phyloP scores from a whole-genome alignment of 2,329 filamentous ascomycete species.

The Aphanocladium album region DNA sequence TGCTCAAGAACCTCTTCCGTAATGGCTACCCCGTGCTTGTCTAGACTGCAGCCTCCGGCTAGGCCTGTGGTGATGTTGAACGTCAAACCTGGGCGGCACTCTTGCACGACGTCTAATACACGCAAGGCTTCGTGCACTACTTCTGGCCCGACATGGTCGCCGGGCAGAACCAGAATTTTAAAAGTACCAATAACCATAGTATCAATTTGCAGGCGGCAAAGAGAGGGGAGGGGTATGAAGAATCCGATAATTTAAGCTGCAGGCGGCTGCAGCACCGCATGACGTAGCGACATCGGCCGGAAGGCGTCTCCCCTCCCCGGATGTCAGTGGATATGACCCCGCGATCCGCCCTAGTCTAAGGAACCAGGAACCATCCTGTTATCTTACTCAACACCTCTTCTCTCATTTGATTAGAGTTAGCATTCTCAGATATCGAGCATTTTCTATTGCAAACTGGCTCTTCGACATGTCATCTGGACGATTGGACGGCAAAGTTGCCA shows the following conservation, averaged over 20 bases:
- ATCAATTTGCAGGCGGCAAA: neutral
- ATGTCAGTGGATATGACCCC: conserved; percentile 7
- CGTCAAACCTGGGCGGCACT: conserved; percentile 23
- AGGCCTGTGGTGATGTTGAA: conserved; percentile 26
- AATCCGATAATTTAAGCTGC: neutral
- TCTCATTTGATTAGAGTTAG: too few species aligned
- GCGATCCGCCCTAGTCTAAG: conserved; percentile 11
- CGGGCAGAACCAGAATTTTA: conserved; percentile 38
- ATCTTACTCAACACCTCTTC: neutral
- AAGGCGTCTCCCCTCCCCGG: neutral
- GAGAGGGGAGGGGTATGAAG: neutral
- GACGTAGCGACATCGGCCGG: neutral
- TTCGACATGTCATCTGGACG: conserved; percentile 21
- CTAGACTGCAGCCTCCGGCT: conserved; percentile 35
- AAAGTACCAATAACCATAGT: conserved; percentile 11
- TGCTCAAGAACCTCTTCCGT: conserved; percentile 38
- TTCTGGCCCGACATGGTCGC: conserved; percentile 44
- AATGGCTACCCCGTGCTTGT: conserved; percentile 39
- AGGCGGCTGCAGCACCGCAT: neutral
- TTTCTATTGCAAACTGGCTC: too few species aligned
- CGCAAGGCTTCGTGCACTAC: conserved; percentile 41
- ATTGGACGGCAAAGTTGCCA: conserved; percentile 37
- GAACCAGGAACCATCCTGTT: neutral
- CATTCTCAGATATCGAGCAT: too few species aligned
- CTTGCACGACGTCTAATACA: conserved; percentile 38